A percentile compares a stretch with the other conserved stretches of the same genome.
These are phyloP conservation scores for Amyloporia xantha DNA, from an alignment of 768 basidiomycete genomes.

Conservation along the genomic window DNA sequence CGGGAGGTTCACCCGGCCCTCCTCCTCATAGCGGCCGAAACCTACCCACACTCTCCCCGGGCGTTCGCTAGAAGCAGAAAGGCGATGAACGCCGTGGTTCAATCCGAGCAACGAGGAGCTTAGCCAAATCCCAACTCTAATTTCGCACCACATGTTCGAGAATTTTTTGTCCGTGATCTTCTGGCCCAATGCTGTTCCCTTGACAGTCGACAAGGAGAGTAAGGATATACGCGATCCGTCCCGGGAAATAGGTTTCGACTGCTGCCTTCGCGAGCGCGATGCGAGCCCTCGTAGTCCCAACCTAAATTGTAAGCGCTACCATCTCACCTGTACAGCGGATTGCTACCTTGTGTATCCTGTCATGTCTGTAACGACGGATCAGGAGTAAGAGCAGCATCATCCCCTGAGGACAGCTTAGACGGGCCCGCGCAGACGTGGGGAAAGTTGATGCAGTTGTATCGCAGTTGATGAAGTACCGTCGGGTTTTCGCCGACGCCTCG, in stretches of 20 bases:
- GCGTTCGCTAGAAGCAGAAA: not conserved
- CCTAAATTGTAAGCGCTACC: no score
- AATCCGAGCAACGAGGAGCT: slow-evolving; percentile 3
- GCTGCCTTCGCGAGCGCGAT: no score
- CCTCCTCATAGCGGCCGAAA: no score
- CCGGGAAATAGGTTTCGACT: not conserved
- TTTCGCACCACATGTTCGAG: not conserved
- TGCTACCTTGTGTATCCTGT: not conserved
- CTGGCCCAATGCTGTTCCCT: not conserved
- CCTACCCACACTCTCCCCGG: no score
- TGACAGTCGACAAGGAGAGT: not conserved
- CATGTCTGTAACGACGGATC: not conserved
- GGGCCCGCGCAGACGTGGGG: not conserved
- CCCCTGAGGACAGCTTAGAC: not conserved
- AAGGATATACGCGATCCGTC: no score
- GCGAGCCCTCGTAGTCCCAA: no score
- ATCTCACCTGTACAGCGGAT: no score
- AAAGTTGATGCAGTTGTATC: not conserved
- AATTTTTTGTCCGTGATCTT: not conserved
- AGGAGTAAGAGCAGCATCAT: not conserved
- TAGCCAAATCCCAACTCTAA: slow-evolving; percentile 5
- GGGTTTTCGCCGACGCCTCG: not conserved
- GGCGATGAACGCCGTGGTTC: not conserved
- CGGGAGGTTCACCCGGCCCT: no score
- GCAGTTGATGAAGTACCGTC: not conserved